phyloP scores from a whole-genome alignment of 306 rosid species.

The Luffa aegyptiaca region DNA sequence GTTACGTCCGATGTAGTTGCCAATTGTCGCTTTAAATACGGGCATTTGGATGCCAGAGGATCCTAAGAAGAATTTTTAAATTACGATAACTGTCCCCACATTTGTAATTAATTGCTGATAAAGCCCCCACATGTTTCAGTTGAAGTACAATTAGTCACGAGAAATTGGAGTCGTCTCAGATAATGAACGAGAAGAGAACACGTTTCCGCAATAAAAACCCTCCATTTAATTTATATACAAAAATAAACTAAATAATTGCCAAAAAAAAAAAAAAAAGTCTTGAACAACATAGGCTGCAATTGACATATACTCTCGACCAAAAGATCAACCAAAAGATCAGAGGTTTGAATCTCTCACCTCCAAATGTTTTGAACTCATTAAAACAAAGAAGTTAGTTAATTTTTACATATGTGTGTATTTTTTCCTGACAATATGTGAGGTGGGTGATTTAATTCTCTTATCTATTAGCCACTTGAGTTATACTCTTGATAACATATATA shows the following conservation, averaged over 20 bases:
- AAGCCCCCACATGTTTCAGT: background rate
- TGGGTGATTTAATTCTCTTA: no score
- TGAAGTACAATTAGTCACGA: background rate
- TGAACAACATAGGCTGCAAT: no score
- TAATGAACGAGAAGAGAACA: background rate
- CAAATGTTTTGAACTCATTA: no score
- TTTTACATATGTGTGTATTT: no score
- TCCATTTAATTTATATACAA: background rate
- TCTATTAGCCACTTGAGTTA: no score
- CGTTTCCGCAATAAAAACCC: background rate
- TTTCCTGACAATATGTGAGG: no score
- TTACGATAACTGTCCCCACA: background rate
- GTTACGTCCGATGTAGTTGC: constrained; percentile 34
- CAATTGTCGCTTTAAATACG: constrained; percentile 56
- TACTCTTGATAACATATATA: no score
- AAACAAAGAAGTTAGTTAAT: no score
- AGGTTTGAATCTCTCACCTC: no score
- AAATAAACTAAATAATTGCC: background rate
- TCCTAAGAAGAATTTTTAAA: constrained; percentile 30
- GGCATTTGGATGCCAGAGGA: constrained; percentile 46
- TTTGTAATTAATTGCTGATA: background rate
- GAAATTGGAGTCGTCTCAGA: background rate
- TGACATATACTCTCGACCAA: no score
- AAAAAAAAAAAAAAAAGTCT: no score
- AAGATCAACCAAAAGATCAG: no score